Evolutionary conservation across 495 filamentous ascomycete species (phyloP).

Genomic region (Umbilicaria muhlenbergii): DNA sequence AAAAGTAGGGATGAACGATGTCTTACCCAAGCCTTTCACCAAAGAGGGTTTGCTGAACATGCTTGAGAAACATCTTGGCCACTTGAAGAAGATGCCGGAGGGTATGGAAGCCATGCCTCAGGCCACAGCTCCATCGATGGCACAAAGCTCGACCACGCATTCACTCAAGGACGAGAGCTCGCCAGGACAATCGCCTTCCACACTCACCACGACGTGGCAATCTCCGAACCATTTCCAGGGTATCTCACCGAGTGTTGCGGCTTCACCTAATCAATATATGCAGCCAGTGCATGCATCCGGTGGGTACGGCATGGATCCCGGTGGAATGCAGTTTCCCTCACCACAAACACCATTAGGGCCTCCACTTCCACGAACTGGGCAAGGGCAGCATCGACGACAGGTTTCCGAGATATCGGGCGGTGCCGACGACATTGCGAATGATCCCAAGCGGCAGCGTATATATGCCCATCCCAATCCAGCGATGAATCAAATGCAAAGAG

Average conservation of each 20-base stretch:
- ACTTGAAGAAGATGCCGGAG: constrained; percentile 47
- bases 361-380: constrained; percentile 18
- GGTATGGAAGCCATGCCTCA: constrained; percentile 42
- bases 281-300: constrained; percentile 25
- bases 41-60: constrained; percentile 85
- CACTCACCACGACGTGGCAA: constrained; percentile 55
- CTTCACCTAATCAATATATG: constrained; percentile 33
- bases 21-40: constrained; percentile 93
- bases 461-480: constrained; percentile 34
- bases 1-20: constrained; percentile 86
- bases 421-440: constrained; percentile 33
- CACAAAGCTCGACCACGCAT: constrained; percentile 36
- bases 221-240: constrained; percentile 54
- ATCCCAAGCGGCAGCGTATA: constrained; percentile 48
- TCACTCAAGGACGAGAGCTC: constrained; percentile 73
- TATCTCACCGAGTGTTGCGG: constrained; percentile 39
- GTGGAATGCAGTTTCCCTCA: constrained; percentile 34
- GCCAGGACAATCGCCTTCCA: constrained; percentile 59
- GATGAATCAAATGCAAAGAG: constrained; percentile 27
- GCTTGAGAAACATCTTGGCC: constrained; percentile 74
- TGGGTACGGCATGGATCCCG: constrained; percentile 34
- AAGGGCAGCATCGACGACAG: constrained; percentile 41
- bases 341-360: constrained; percentile 33
- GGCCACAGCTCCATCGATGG: constrained; percentile 19
- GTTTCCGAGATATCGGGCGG: constrained; percentile 50